phyloP scores from a whole-genome alignment of 179 eudicot species.

The Corrigiola litoralis region DNA sequence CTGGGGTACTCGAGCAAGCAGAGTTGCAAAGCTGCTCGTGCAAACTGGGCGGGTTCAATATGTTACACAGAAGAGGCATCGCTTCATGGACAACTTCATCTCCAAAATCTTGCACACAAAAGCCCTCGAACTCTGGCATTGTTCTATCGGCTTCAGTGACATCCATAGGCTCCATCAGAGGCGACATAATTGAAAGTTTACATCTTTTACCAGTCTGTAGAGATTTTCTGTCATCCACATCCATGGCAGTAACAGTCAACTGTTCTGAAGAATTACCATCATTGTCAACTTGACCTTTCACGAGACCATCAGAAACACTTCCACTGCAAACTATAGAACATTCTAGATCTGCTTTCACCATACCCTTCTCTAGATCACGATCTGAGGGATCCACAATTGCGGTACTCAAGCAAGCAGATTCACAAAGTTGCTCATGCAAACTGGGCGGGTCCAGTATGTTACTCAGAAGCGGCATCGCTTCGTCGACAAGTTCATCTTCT shows the following conservation, averaged over 20 bases:
- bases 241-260: slow-evolving; percentile 18
- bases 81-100: slow-evolving; percentile 28
- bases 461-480: slow-evolving; percentile 33
- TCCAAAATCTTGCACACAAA: slow-evolving; percentile 29
- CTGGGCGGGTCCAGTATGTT: slow-evolving; percentile 24
- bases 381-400: slow-evolving; percentile 24
- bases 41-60: slow-evolving; percentile 21
- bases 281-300: slow-evolving; percentile 20
- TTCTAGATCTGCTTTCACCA: slow-evolving; percentile 10
- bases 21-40: neutral
- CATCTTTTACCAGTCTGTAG: slow-evolving; percentile 15
- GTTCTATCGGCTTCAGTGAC: slow-evolving; percentile 38
- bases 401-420: slow-evolving; percentile 6
- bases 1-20: slow-evolving; percentile 8
- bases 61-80: slow-evolving; percentile 33
- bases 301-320: slow-evolving; percentile 14
- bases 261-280: slow-evolving; percentile 16
- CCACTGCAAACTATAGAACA: slow-evolving; percentile 17
- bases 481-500: slow-evolving; percentile 29
- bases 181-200: slow-evolving; percentile 30
- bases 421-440: neutral
- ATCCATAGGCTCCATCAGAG: slow-evolving; percentile 32
- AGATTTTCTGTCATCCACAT: slow-evolving; percentile 23
- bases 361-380: slow-evolving; percentile 12
- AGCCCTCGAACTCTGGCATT: slow-evolving; percentile 63